Percentiles rank a stretch among this genome's conserved stretches.
phyloP scores from a whole-genome alignment of 2,329 filamentous ascomycete species.

The Raffaelea albimanens region DNA sequence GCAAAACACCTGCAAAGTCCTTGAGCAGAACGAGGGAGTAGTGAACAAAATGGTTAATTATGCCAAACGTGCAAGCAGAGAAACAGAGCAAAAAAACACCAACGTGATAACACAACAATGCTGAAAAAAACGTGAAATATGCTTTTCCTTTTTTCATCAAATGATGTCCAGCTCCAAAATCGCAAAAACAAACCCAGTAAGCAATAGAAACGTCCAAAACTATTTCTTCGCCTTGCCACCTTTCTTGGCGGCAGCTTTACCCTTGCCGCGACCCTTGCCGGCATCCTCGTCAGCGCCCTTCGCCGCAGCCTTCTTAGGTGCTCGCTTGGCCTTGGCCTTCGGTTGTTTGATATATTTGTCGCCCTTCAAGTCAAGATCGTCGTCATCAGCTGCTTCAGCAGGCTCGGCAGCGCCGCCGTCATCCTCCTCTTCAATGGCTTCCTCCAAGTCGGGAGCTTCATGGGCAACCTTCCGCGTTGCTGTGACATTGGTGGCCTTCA shows the following conservation, averaged over 20 bases:
- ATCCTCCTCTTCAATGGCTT: slow-evolving; percentile 89
- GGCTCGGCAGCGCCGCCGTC: slow-evolving; percentile 59
- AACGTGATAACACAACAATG: too few relatives aligned
- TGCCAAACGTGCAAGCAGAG: too few relatives aligned
- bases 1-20: too few relatives aligned
- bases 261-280: slow-evolving; percentile 33
- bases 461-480: slow-evolving; percentile 62
- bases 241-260: slow-evolving; percentile 38
- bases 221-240: slow-evolving; percentile 32
- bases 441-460: slow-evolving; percentile 87
- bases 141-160: too few relatives aligned
- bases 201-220: neutral
- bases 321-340: slow-evolving; percentile 51
- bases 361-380: slow-evolving; percentile 76
- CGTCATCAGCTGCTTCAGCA: slow-evolving; percentile 58
- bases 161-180: too few relatives aligned
- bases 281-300: slow-evolving; percentile 37
- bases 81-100: too few relatives aligned
- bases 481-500: slow-evolving; percentile 75
- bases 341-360: slow-evolving; percentile 95
- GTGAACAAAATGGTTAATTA: too few relatives aligned
- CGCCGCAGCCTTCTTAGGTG: slow-evolving; percentile 32
- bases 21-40: too few relatives aligned
- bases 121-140: too few relatives aligned
- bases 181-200: neutral